Conservation (phyloP, 352 stramenopile genomes). For the Phytophthora pini region DNA sequence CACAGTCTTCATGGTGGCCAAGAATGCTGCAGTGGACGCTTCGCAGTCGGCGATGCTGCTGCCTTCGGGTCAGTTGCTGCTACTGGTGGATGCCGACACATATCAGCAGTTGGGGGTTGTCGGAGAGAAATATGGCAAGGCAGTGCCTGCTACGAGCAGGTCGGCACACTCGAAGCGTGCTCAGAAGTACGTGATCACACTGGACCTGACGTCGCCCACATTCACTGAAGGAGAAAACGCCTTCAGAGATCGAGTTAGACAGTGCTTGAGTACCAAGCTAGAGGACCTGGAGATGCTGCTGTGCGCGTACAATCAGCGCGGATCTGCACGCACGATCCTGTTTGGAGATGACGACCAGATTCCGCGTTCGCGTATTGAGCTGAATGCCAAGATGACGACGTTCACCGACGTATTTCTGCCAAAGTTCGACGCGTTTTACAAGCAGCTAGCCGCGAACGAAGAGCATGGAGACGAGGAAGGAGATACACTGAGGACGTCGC, state of each 20-base stretch:
- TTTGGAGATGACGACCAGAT: constrained; percentile 76
- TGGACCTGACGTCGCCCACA: constrained; percentile 63
- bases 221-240: constrained; percentile 34
- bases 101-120: constrained; percentile 80
- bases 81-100: constrained; percentile 68
- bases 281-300: constrained; percentile 75
- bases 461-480: constrained; percentile 16
- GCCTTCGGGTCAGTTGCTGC: constrained; percentile 66
- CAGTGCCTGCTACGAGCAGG: constrained; percentile 28
- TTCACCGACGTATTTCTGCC: constrained; percentile 64
- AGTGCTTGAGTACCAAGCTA: constrained; percentile 57
- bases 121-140: constrained; percentile 64
- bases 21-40: constrained; percentile 75
- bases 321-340: constrained; percentile 63
- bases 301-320: constrained; percentile 74
- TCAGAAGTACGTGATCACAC: constrained; percentile 64
- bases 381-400: constrained; percentile 52
- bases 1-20: constrained; percentile 75
- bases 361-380: constrained; percentile 65
- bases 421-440: constrained; percentile 56
- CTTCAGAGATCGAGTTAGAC: constrained; percentile 49
- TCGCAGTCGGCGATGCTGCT: constrained; percentile 65
- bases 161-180: constrained; percentile 29
- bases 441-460: constrained; percentile 15
- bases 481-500: constrained; percentile 37